Evolutionary conservation across 352 stramenopile species (phyloP).

Genomic region (Phytophthora macrochlamydospora): DNA sequence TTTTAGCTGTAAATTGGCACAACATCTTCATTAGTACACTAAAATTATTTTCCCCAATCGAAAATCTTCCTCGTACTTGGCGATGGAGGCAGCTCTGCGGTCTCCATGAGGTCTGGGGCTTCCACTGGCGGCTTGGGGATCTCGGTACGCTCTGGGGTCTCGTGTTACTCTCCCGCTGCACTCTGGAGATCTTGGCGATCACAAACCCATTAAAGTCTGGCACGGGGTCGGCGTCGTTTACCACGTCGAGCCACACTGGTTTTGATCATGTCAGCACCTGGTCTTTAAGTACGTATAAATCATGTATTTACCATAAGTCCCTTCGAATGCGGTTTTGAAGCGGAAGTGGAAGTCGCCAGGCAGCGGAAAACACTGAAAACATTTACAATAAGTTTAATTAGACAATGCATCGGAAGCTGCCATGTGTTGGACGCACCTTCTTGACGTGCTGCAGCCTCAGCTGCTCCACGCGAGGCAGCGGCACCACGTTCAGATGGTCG

Average conservation of each 20-base stretch:
- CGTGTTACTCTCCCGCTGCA: conserved; percentile 57
- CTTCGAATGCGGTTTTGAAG: conserved; percentile 88
- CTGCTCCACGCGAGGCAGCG: conserved; percentile 77
- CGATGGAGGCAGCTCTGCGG: conserved; percentile 41
- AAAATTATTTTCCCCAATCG: too few species aligned
- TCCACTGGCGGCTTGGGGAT: conserved; percentile 32
- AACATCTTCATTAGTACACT: background rate
- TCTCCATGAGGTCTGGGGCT: conserved; percentile 79
- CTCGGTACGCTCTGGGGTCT: conserved; percentile 45
- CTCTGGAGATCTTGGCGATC: conserved; percentile 80
- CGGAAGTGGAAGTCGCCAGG: conserved; percentile 85
- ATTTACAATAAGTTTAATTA: background rate
- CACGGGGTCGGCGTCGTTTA: conserved; percentile 71
- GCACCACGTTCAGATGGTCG: conserved; percentile 86
- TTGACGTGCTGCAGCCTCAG: conserved; percentile 81
- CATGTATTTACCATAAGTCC: conserved; percentile 65
- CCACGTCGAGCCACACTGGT: conserved; percentile 82
- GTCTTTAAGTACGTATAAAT: too few species aligned
- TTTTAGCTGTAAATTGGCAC: conserved; percentile 42
- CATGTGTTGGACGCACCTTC: conserved; percentile 41
- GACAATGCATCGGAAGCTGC: background rate
- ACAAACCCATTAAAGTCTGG: conserved; percentile 84
- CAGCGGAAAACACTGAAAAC: conserved; percentile 67
- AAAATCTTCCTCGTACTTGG: conserved; percentile 18
- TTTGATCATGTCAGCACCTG: background rate